phyloP scores from a whole-genome alignment of 2,329 filamentous ascomycete species.

The Claviceps purpurea region DNA sequence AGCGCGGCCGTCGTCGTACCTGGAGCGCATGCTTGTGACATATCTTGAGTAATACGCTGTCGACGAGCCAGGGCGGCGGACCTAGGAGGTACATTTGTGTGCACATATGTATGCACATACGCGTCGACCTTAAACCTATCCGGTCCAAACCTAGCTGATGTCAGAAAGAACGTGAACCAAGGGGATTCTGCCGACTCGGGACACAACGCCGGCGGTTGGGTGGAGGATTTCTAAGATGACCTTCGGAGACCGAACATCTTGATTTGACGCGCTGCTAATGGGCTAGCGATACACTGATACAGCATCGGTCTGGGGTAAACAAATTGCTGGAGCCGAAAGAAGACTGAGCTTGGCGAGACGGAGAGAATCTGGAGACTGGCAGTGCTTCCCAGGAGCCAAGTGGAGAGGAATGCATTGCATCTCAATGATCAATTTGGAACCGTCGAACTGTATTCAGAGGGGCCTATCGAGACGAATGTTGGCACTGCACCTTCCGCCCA shows the following conservation, averaged over 20 bases:
- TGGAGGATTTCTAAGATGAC: not conserved
- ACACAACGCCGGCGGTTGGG: not conserved
- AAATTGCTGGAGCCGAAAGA: not conserved
- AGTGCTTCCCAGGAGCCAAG: not conserved
- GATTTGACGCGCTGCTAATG: not conserved
- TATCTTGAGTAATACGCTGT: not conserved
- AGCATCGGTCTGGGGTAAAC: not conserved
- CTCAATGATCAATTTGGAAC: not conserved
- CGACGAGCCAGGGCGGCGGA: not conserved
- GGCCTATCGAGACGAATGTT: not conserved
- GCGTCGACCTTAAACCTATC: not conserved
- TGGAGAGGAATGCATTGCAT: not conserved
- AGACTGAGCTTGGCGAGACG: not conserved
- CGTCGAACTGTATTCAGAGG: not conserved
- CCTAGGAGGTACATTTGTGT: not conserved
- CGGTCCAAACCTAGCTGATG: not conserved
- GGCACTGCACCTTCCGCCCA: not conserved
- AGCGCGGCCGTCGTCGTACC: not conserved
- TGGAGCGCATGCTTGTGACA: not conserved
- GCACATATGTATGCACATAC: not conserved
- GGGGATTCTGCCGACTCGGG: not conserved
- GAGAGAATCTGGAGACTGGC: not conserved
- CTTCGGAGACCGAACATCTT: not conserved
- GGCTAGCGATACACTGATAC: not conserved
- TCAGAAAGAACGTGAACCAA: not conserved